Conservation (phyloP, 2,329 filamentous ascomycete genomes). For the Fusarium robinianum region DNA sequence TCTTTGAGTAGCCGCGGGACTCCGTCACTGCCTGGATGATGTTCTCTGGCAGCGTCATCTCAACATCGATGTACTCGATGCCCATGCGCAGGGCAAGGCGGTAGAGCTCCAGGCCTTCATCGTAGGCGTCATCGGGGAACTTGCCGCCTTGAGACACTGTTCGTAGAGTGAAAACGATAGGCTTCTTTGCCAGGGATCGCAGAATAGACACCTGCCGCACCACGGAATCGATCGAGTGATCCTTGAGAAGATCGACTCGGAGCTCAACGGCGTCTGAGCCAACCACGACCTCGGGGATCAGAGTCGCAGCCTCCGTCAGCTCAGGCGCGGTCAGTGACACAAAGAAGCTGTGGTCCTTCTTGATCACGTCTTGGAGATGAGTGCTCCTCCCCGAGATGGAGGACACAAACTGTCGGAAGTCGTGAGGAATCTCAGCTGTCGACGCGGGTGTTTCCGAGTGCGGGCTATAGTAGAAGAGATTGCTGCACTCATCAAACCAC, state of each 20-base stretch:
- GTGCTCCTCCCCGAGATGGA: constrained; percentile 46
- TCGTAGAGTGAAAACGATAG: constrained; percentile 90
- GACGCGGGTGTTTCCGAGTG: constrained; percentile 46
- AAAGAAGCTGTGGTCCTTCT: constrained; percentile 82
- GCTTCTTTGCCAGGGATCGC: constrained; percentile 71
- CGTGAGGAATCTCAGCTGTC: constrained; percentile 38
- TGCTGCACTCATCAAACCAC: constrained; percentile 93
- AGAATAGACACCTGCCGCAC: constrained; percentile 80
- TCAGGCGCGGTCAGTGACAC: constrained; percentile 86
- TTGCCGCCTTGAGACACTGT: constrained; percentile 84
- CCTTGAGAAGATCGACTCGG: constrained; percentile 85
- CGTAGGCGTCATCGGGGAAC: constrained; percentile 77
- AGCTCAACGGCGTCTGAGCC: constrained; percentile 93
- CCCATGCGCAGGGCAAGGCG: constrained; percentile 78
- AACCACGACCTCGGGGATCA: constrained; percentile 74
- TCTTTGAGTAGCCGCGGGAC: constrained; percentile 71
- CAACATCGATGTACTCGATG: constrained; percentile 90
- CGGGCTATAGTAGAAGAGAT: constrained; percentile 89
- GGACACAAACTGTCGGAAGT: constrained; percentile 47
- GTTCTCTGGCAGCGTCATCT: constrained; percentile 82
- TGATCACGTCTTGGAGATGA: constrained; percentile 50
- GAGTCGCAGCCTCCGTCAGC: constrained; percentile 63
- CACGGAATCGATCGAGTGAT: constrained; percentile 76
- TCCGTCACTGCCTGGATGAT: constrained; percentile 71
- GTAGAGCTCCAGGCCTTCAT: constrained; percentile 77